These are phyloP conservation scores for Ilex aquifolium DNA, from an alignment of 257 asterid genomes.

Conservation along the genomic window DNA sequence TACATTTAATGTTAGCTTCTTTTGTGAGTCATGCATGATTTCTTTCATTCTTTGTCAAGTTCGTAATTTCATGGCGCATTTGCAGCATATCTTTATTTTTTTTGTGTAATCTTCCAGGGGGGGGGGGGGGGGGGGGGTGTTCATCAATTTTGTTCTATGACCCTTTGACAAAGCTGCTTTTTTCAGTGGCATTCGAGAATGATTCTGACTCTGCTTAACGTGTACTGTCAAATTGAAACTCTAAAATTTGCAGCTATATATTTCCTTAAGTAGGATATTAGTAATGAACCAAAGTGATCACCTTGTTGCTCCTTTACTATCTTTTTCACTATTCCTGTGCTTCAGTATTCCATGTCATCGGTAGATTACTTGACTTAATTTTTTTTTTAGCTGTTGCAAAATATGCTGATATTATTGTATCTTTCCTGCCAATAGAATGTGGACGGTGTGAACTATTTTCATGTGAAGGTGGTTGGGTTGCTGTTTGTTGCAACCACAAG, in stretches of 20 bases:
- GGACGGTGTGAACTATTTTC: constrained; percentile 97
- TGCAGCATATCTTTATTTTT: not conserved
- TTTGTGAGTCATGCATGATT: not conserved
- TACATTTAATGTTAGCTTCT: not conserved
- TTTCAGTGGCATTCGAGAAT: no score
- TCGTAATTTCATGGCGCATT: not conserved
- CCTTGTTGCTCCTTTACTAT: not conserved
- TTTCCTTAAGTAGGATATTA: not conserved
- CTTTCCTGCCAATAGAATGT: constrained; percentile 53
- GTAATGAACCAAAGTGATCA: not conserved
- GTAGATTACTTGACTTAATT: not conserved
- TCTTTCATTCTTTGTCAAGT: no score
- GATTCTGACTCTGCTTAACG: no score
- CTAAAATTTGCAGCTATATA: not conserved
- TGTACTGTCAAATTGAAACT: no score
- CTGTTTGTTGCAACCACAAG: constrained; percentile 94
- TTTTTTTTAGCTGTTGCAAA: not conserved
- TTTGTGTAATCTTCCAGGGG: not conserved
- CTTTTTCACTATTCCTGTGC: not conserved
- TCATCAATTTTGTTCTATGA: no score
- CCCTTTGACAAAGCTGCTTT: no score
- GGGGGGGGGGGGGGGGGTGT: not conserved
- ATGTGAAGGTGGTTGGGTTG: constrained; percentile 92
- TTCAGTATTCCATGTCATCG: not conserved
- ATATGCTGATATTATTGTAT: constrained; percentile 21